Percentiles rank a stretch among this genome's conserved stretches.
phyloP scores from a whole-genome alignment of 495 filamentous ascomycete genomes.

The Daldinia childiae region DNA sequence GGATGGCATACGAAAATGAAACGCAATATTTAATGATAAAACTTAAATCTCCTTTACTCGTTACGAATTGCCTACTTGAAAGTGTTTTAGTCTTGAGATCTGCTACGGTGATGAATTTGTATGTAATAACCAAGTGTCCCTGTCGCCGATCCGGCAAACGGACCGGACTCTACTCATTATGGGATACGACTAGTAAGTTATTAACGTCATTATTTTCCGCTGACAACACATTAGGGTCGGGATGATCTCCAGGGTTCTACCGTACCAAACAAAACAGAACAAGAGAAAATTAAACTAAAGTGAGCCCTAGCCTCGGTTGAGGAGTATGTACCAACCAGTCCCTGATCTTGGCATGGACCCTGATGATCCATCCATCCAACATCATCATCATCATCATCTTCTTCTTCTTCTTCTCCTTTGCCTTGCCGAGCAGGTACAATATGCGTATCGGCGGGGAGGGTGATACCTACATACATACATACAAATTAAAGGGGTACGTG shows the following conservation, averaged over 20 bases:
- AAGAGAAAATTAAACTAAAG: slow-evolving; percentile 7
- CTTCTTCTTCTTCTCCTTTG: not conserved
- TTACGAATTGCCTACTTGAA: slow-evolving; percentile 1
- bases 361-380: slow-evolving; percentile 37
- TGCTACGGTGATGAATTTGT: not conserved
- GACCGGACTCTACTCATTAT: not conserved
- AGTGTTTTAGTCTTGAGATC: not conserved
- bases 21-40: slow-evolving; percentile 43
- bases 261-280: not conserved
- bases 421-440: not conserved
- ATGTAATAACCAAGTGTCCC: not conserved
- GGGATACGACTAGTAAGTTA: not conserved
- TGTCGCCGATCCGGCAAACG: not conserved
- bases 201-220: slow-evolving; percentile 1
- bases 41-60: not conserved
- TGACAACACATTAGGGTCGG: not conserved
- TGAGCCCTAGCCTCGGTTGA: slow-evolving; percentile 8
- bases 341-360: slow-evolving; percentile 42
- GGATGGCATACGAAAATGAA: slow-evolving; percentile 47
- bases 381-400: too few species aligned
- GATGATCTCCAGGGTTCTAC: slow-evolving; percentile 1
- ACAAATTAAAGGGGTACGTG: not conserved
- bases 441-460: not conserved
- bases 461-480: not conserved
- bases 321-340: slow-evolving; percentile 6